These are phyloP conservation scores for Ceratobasidium sp. DNA, from an alignment of 1,284 basidiomycete species.

Conservation along the genomic window DNA sequence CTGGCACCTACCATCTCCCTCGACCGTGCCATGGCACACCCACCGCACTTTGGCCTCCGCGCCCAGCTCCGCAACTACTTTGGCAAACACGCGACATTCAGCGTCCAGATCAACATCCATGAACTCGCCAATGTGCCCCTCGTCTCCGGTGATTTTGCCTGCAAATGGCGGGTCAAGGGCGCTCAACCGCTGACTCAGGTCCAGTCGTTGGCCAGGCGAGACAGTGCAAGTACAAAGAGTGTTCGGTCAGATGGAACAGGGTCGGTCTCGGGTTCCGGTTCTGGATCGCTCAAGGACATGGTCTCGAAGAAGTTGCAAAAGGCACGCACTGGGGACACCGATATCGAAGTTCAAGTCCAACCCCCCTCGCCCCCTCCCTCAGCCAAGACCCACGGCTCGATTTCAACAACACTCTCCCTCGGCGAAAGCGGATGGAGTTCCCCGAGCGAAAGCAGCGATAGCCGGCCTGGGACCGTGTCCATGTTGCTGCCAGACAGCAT, in stretches of 20 bases:
- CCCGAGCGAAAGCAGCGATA: slow-evolving; percentile 26
- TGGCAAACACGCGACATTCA: slow-evolving; percentile 64
- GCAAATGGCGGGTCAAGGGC: slow-evolving; percentile 77
- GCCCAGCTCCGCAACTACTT: slow-evolving; percentile 34
- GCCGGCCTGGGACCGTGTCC: neutral
- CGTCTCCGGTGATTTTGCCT: slow-evolving; percentile 73
- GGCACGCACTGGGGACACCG: slow-evolving; percentile 13
- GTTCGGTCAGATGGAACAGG: slow-evolving; percentile 44
- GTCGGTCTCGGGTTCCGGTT: slow-evolving; percentile 47
- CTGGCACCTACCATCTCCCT: neutral
- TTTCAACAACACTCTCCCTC: slow-evolving; percentile 14
- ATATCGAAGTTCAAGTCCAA: slow-evolving; percentile 33
- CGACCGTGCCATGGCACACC: slow-evolving; percentile 7
- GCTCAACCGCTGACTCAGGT: slow-evolving; percentile 43
- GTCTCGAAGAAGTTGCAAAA: slow-evolving; percentile 17
- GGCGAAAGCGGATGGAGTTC: slow-evolving; percentile 18
- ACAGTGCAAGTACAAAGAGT: slow-evolving; percentile 52
- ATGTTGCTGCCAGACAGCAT: slow-evolving; percentile 5
- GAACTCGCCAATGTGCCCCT: slow-evolving; percentile 78
- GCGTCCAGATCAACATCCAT: slow-evolving; percentile 68
- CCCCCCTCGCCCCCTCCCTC: slow-evolving; percentile 26
- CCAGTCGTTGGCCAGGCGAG: slow-evolving; percentile 42
- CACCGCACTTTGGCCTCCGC: slow-evolving; percentile 31
- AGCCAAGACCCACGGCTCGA: neutral
- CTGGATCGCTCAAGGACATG: neutral